Evolutionary conservation across 176 grass and related monocot species (phyloP), one percentile per base, ranked within the genome.

Genomic region (Poa pratensis): DNA sequence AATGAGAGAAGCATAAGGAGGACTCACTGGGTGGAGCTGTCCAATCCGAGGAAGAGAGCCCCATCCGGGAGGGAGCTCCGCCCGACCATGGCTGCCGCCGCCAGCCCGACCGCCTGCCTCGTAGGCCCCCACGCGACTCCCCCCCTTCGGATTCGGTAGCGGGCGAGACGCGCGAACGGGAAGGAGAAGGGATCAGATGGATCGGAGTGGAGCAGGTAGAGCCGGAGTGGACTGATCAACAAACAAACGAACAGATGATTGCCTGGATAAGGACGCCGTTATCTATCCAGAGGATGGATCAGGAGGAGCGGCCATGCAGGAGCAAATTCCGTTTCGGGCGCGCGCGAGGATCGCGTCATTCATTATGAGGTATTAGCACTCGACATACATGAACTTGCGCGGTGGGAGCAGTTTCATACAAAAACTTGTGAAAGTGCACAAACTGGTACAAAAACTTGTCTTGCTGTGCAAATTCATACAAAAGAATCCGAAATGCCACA

Each of bases 1-100:
- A 53, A 48, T 15, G 28, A 9, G 69, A 13, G 18, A 40, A 73
- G 30, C 46, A 15, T 6, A 7, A 8, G 61, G 73, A 53, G 73
- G 45, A 51, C 93, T 90, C 74, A 98, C 96, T 98, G 96, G 14
- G 96, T 98, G 50, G 96, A 98, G 86, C 91, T 94, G 80, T 98
- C 96, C 43, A 98, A 83, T 83, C 93, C 96, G 26, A 98, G 96
- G 83, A 98, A 98, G 22, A 95, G 91, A 4, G 89, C 76, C 35
- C 91, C 96, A n/a, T 85, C 88, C 49, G 93, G 91, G 73, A 98
- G 85, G 37, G 89, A 75, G 50, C 80, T 78, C 26, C 80, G 84
- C 12, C 85, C 85, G 16, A 64, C 40, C 89, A 90, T 90, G 85
- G 80, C 75, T 17, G 80, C 80, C 49, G 80, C 26, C 61, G 34